Evolutionary conservation across 2,329 filamentous ascomycete species (phyloP).

Genomic region (Boeremia lycopersici): DNA sequence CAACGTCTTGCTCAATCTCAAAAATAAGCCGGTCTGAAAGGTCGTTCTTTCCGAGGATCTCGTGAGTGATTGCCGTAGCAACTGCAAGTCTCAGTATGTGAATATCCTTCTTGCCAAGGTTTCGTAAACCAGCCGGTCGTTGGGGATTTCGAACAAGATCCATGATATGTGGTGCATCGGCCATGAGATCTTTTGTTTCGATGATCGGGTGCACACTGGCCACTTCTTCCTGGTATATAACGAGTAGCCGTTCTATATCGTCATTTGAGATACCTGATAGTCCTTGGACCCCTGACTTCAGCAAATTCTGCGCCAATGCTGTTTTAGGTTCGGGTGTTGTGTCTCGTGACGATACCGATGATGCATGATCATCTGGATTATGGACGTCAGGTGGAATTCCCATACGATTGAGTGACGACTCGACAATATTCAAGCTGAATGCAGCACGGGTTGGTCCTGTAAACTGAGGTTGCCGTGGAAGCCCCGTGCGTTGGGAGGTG

Average conservation of each 20-base stretch:
- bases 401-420: constrained; percentile 24
- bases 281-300: constrained; percentile 4
- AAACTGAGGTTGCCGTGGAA: constrained; percentile 24
- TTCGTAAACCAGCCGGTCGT: not conserved
- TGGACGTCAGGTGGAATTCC: constrained; percentile 12
- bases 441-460: constrained; percentile 28
- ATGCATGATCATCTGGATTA: constrained; percentile 4
- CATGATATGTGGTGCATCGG: constrained; percentile 13
- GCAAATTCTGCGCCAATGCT: not conserved
- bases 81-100: constrained; percentile 25
- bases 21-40: constrained; percentile 17
- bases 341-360: constrained; percentile 18
- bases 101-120: constrained; percentile 17
- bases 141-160: constrained; percentile 8
- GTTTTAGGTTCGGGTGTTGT: constrained; percentile 12
- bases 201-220: constrained; percentile 25
- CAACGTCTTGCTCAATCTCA: constrained; percentile 25
- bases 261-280: constrained; percentile 14
- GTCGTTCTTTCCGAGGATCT: constrained; percentile 23
- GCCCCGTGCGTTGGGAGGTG: constrained; percentile 6
- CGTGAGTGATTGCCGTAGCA: constrained; percentile 24
- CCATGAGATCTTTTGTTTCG: constrained; percentile 18
- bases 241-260: constrained; percentile 19
- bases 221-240: constrained; percentile 27
- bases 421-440: constrained; percentile 29